Conservation (phyloP, 2,329 filamentous ascomycete genomes). For the Trichoderma breve region DNA sequence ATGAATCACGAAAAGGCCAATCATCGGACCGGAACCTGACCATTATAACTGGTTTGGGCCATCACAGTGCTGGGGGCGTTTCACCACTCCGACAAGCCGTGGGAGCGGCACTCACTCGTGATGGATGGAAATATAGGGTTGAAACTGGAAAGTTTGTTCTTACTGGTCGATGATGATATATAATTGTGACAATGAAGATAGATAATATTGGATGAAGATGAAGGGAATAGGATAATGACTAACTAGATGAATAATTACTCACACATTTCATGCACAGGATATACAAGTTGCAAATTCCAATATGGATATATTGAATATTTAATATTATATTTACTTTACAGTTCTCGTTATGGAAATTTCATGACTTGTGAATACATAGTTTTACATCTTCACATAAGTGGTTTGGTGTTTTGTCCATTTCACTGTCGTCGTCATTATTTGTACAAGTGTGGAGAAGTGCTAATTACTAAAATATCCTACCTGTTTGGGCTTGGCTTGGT, state of each 20-base stretch:
- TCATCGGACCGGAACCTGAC: slow-evolving; percentile 57
- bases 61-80: slow-evolving; percentile 73
- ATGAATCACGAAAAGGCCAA: slow-evolving; percentile 54
- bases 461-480: not conserved
- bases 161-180: slow-evolving; percentile 47
- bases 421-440: not conserved
- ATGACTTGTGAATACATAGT: not conserved
- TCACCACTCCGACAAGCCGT: slow-evolving; percentile 78
- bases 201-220: not conserved
- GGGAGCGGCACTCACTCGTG: slow-evolving; percentile 67
- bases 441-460: not conserved
- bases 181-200: not conserved
- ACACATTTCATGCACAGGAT: not conserved
- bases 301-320: not conserved
- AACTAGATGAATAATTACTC: not conserved
- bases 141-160: slow-evolving; percentile 70
- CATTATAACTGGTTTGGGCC: slow-evolving; percentile 78
- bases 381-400: not conserved
- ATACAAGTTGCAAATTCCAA: not conserved
- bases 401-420: not conserved
- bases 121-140: slow-evolving; percentile 80
- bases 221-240: not conserved
- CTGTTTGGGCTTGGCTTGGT: not conserved
- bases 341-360: not conserved
- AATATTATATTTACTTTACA: not conserved